Conservation (phyloP, 1,284 basidiomycete species). For the Agaricales sp. region DNA sequence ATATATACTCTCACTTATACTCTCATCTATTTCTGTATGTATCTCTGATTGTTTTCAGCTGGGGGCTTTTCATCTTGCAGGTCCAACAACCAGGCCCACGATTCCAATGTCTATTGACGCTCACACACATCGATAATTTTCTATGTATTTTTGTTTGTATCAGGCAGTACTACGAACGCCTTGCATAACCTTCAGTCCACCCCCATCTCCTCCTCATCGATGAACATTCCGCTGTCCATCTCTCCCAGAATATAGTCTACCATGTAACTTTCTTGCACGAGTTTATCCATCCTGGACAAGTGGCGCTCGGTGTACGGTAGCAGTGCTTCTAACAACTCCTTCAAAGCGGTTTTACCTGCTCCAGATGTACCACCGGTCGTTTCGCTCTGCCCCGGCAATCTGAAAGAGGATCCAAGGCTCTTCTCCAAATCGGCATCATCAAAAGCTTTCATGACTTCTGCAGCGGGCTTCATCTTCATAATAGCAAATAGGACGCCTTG, state of each 20-base stretch:
- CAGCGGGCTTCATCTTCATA: constrained; percentile 63
- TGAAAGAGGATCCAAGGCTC: constrained; percentile 18
- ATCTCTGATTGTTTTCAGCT: constrained; percentile 7
- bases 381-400: constrained; percentile 14
- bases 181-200: constrained; percentile 25
- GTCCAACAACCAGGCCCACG: too few species aligned
- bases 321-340: constrained; percentile 76
- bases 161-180: constrained; percentile 29
- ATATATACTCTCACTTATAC: constrained; percentile 10
- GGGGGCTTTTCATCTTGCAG: too few species aligned
- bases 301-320: constrained; percentile 95
- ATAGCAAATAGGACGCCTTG: constrained; percentile 82
- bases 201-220: constrained; percentile 20
- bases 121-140: background rate
- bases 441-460: constrained; percentile 72
- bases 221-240: constrained; percentile 79
- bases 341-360: constrained; percentile 32
- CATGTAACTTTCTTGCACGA: constrained; percentile 90
- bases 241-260: constrained; percentile 87
- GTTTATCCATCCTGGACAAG: constrained; percentile 72
- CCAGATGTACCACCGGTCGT: constrained; percentile 4
- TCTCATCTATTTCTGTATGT: constrained; percentile 9
- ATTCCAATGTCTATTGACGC: background rate
- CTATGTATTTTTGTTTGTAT: background rate
- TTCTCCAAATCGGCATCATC: constrained; percentile 26